phyloP scores from a whole-genome alignment of 345 rosid species.

The Capsella bursapastoris region DNA sequence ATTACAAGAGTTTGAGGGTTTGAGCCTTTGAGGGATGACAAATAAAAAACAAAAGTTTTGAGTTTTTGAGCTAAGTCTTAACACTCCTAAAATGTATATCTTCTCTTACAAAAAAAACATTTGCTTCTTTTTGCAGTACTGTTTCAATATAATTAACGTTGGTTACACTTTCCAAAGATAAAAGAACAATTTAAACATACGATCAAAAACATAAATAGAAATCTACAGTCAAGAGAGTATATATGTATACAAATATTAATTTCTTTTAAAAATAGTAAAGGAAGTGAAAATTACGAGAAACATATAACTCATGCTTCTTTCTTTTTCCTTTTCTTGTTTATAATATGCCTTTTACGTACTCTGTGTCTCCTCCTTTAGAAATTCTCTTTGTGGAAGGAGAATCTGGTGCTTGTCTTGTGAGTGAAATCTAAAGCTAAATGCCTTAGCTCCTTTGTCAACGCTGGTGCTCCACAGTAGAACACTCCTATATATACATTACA shows the following conservation, averaged over 20 bases:
- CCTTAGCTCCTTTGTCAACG: conserved; percentile 67
- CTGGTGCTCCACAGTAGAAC: conserved; percentile 78
- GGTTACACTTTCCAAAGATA: conserved; percentile 21
- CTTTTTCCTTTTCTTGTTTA: not conserved
- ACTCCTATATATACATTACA: conserved; percentile 59
- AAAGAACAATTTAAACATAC: conserved; percentile 1
- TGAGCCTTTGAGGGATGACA: too few relatives aligned
- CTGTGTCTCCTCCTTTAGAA: conserved; percentile 46
- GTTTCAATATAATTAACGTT: not conserved
- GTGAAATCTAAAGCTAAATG: conserved; percentile 76
- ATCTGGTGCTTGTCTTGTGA: conserved; percentile 73
- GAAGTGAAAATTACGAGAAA: conserved; percentile 34
- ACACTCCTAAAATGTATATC: not conserved
- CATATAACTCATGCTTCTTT: conserved; percentile 22
- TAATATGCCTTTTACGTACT: conserved; percentile 14
- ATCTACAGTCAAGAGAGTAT: conserved; percentile 38
- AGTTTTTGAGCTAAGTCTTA: not conserved
- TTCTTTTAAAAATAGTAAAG: not conserved
- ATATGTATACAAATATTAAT: conserved; percentile 15
- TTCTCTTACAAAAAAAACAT: not conserved
- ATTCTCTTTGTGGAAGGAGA: conserved; percentile 80
- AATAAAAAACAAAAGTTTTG: not conserved
- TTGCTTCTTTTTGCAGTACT: conserved; percentile 23
- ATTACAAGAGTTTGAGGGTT: not conserved
- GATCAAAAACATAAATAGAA: conserved; percentile 16